Evolutionary conservation across 129 eudicot species (phyloP).

Genomic region (Solidago caesia): DNA sequence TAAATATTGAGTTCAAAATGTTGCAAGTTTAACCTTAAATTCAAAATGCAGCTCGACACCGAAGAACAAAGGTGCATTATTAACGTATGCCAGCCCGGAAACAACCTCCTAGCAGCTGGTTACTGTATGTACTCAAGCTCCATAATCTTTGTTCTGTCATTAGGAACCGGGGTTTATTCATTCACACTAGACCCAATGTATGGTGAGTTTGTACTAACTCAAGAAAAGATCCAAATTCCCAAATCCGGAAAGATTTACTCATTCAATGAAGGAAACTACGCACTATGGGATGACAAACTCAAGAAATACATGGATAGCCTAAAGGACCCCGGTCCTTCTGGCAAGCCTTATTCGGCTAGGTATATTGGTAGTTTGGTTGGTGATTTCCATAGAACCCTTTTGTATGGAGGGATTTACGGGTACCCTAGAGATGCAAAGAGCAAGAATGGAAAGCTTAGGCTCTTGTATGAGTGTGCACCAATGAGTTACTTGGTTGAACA

Average conservation of each 20-base stretch:
- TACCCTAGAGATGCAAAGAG: slow-evolving; percentile 86
- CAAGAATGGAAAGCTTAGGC: slow-evolving; percentile 91
- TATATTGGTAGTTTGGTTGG: slow-evolving; percentile 97
- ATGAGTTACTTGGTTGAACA: slow-evolving; percentile 96
- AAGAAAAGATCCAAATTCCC: slow-evolving; percentile 78
- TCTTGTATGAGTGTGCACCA: slow-evolving; percentile 94
- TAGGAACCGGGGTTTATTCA: slow-evolving; percentile 78
- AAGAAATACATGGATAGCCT: slow-evolving; percentile 87
- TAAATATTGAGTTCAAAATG: slow-evolving; percentile 3
- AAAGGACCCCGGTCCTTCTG: slow-evolving; percentile 89
- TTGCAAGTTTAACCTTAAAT: slow-evolving; percentile 2
- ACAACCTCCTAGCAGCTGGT: slow-evolving; percentile 93
- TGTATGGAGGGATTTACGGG: slow-evolving; percentile 95
- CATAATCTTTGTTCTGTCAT: slow-evolving; percentile 77
- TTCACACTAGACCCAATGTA: slow-evolving; percentile 93
- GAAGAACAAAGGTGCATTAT: slow-evolving; percentile 65
- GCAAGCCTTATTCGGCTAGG: slow-evolving; percentile 91
- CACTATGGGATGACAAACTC: slow-evolving; percentile 91
- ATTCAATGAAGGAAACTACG: slow-evolving; percentile 93
- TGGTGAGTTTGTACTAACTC: slow-evolving; percentile 92
- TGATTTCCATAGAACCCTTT: slow-evolving; percentile 78
- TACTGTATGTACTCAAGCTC: slow-evolving; percentile 99
- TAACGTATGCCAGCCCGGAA: slow-evolving; percentile 92
- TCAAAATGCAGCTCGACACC: slow-evolving; percentile 59
- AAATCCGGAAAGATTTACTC: slow-evolving; percentile 84